Evolutionary conservation across 1,284 basidiomycete species (phyloP), one percentile per base, ranked within the genome.

Genomic region (Fomitopsis schrenkii): DNA sequence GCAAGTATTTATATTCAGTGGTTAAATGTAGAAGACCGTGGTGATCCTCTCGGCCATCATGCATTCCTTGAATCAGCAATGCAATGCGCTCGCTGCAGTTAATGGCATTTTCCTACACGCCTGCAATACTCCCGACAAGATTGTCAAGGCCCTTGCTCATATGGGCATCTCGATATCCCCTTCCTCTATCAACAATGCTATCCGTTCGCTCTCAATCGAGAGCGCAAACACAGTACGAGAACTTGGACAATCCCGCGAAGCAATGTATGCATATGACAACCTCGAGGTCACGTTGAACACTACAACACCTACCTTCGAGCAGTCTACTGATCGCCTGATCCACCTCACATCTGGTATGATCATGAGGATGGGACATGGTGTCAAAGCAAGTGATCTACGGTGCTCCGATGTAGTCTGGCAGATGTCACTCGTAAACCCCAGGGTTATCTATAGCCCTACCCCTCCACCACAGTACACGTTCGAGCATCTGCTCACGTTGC

Each of bases 391-490:
- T 1, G 68, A 75, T 57, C 59, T 77, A n/a, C 61, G 63, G 14
- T 76, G 69, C 52, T 70, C 72, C 1, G 28, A 70, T 6, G 42
- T 70, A 19, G 64, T 78, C 1, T 76, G 76, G 75, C 57, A 68
- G 22, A 60, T 59, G 9, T 68, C 62, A 2, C 55, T 19, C n/a
- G 26, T 38, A 1, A 67, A 64, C 40, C 60, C 57, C 5, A 45
- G 10, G 14, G 45, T 28, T 3, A 8, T 9, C 22, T 26, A 45
- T 55, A 65, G 40, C 62, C 50, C 4, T 17, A 59, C 15, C 10
- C 45, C 5, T 1, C 15, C 12, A 22, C 15, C 15, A 55, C 56
- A 5, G 35, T n/a, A 3, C 45, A 6, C 7, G 45, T 19, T 63
- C 46, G 5, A 22, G 15, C 28, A 59, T 14, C 58, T 69, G 5